Evolutionary conservation across 1,139 yeast genomes (phyloP), one percentile per base, ranked within the genome.

Genomic region (Petasospora fabianii): DNA sequence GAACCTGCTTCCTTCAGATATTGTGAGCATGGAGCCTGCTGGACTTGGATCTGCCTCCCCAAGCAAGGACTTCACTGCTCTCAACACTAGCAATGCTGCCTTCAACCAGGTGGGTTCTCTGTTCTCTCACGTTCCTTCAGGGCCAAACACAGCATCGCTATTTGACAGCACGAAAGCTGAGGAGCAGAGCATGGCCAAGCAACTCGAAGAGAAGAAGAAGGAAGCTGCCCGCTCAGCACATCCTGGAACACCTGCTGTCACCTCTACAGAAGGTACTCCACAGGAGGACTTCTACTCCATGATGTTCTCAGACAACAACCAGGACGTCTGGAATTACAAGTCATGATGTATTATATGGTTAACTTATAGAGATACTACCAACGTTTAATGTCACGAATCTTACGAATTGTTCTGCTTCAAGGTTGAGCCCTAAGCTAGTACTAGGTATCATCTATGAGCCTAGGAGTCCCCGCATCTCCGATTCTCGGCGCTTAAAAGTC

Each of bases 221-320:
- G 34, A 33, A n/a, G 19, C 38, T 24, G 15, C 29, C 28, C 11
- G 8, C 26, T 12, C n/a, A 16, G 6, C 24, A n/a, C n/a, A n/a
- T n/a, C 26, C 13, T 22, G 26, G 13, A 11, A 11, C 26, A 22
- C 13, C 26, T 11, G n/a, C 8, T 22, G 26, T 13, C 5, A 5
- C 26, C 11, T 12, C n/a, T 22, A 11, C 26, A 11, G 26, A 13
- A 14, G 19, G n/a, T 10, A 15, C 34, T 6, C 19, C 27, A 12
- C 44, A 35, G n/a, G 58, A 52, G 30, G 68, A 64, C 44, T 58
- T 63, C 32, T 65, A 64, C 38, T 57, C 65, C 2, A 40, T 64
- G 45, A 60, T 64, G 8, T 64, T 65, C 50, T 64, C 60, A 43
- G 69, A 63, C n/a, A 44, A 41, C 15, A 44, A 42, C n/a, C n/a